Base-by-base conservation (phyloP, 169 alveolate species). In the Sarcocystis neurona region DNA sequence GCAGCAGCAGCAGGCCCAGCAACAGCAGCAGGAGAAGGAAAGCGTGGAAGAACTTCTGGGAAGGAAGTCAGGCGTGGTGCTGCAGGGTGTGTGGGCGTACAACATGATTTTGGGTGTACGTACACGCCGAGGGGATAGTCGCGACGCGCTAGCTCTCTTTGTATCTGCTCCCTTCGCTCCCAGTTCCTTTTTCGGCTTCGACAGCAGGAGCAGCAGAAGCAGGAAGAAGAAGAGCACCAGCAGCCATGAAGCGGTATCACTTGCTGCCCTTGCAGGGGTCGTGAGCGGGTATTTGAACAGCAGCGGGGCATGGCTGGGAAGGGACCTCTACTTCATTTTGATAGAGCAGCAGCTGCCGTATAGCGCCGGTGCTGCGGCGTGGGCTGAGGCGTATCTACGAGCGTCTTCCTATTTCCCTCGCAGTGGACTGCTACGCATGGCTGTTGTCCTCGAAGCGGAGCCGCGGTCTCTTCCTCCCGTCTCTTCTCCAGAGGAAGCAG, bases 301-400 rank as follows among this genome's bases (percentile, higher is more conserved):
- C 8, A 58, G 84, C 27, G 92, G 74, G 27, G 85, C 75, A 53
- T 88, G 92, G 92, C 89, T 88, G 23, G 50, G 88, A 18, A 75
- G 89, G 1, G 92, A 88, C 58, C 80, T 88, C 44, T 32, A 79
- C 41, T 79, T 88, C 30, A 79, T 88, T 34, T 80, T 88, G 85
- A 43, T 75, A n/a, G 92, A 88, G 34, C 27, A n/a, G 46, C 39
- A 34, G 79, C 89, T 88, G 34, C 88, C 92, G 70, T 88, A 88
- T 34, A 78, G 78, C 4, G 92, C 92, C 0, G 87, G 89, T 3
- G 77, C 85, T 2, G 89, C 89, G 3, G 92, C 87, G 30, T 78
- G 68, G 72, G 47, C 50, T 5, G 6, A 18, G 72, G 86, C 72
- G n/a, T 78, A 78, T 30, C 10, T 78, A 1, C 74, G 86, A 32